These are phyloP conservation scores for Colletotrichum sp. DNA, from an alignment of 2,329 filamentous ascomycete genomes.

Conservation along the genomic window DNA sequence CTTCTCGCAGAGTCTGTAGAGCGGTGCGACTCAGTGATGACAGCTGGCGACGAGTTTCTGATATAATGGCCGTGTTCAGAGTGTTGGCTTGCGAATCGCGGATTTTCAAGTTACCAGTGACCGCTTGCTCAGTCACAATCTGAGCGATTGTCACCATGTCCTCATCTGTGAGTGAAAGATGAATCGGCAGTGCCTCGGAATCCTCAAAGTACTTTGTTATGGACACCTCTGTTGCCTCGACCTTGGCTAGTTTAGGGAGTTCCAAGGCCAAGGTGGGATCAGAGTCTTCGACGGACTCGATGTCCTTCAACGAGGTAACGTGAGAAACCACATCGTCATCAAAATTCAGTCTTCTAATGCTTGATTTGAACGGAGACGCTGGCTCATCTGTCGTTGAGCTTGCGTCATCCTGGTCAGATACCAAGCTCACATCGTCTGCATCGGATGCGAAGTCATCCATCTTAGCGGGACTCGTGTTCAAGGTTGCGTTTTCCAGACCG, in stretches of 20 bases:
- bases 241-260: constrained; percentile 52
- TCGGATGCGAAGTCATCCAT: constrained; percentile 46
- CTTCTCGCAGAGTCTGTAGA: constrained; percentile 51
- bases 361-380: constrained; percentile 55
- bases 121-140: constrained; percentile 73
- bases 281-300: constrained; percentile 50
- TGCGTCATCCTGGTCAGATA: constrained; percentile 62
- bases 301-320: constrained; percentile 55
- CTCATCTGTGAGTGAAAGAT: constrained; percentile 55
- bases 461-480: constrained; percentile 43
- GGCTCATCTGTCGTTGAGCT: constrained; percentile 56
- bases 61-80: constrained; percentile 25
- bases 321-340: constrained; percentile 62
- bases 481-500: constrained; percentile 36
- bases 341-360: constrained; percentile 42
- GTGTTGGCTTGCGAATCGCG: constrained; percentile 15
- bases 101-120: constrained; percentile 46
- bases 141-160: constrained; percentile 72
- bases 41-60: constrained; percentile 46
- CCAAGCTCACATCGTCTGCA: constrained; percentile 53
- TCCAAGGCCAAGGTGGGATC: constrained; percentile 55
- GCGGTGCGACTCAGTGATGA: constrained; percentile 49
- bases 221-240: constrained; percentile 53
- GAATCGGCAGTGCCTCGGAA: constrained; percentile 56
- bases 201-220: constrained; percentile 64